These are phyloP conservation scores for Haplosporangium sp. DNA, from an alignment of 371 early-diverging fungal species.

Conservation along the genomic window DNA sequence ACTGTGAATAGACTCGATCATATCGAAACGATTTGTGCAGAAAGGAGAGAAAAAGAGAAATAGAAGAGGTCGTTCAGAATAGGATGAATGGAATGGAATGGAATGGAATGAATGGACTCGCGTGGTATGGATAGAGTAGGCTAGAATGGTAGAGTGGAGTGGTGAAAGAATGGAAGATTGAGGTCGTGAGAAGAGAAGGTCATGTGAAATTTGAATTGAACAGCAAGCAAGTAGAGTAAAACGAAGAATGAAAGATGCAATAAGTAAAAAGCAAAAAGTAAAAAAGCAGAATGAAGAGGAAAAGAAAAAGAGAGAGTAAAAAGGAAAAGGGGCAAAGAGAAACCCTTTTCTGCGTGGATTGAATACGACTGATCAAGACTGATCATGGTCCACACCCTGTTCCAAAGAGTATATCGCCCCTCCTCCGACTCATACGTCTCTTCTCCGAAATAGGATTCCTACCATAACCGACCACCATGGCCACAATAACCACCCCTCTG, in stretches of 20 bases:
- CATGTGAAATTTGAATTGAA: no score
- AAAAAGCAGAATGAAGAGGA: neutral
- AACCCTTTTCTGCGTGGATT: neutral
- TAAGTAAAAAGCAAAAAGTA: neutral
- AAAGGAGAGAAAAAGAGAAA: neutral
- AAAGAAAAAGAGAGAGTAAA: neutral
- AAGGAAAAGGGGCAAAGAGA: constrained; percentile 1
- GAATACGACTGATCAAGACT: neutral
- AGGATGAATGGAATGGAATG: neutral
- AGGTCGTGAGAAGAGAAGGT: no score
- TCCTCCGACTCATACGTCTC: no score
- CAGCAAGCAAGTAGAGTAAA: constrained; percentile 11
- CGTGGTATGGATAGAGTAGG: neutral
- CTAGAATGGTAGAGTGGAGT: neutral
- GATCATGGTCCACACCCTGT: neutral
- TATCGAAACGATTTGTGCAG: neutral
- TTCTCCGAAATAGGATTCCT: no score
- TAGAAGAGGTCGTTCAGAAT: neutral
- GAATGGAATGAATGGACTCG: no score
- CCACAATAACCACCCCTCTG: no score
- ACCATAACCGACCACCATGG: no score
- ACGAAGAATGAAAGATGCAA: neutral
- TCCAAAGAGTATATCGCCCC: no score
- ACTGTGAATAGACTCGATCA: constrained; percentile 10
- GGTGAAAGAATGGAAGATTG: neutral